phyloP scores from a whole-genome alignment of 441 rosid species.

The Pelargonium australe region DNA sequence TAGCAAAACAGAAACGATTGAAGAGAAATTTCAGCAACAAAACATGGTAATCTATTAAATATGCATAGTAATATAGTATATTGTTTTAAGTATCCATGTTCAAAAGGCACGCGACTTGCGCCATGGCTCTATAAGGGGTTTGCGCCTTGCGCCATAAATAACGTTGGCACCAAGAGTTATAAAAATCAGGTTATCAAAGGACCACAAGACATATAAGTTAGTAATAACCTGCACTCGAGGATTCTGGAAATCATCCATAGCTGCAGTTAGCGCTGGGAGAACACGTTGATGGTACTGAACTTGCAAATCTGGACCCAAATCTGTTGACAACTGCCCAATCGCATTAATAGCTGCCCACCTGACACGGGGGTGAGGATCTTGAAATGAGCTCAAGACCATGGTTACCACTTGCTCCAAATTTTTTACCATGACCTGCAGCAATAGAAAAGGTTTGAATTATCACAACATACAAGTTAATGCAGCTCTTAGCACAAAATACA shows the following conservation, averaged over 20 bases:
- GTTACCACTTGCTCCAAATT: slow-evolving; percentile 68
- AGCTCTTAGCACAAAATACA: not conserved
- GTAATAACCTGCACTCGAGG: slow-evolving; percentile 79
- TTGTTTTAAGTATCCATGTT: too few relatives aligned
- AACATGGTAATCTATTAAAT: not conserved
- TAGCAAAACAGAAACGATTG: too few relatives aligned
- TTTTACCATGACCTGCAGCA: slow-evolving; percentile 64
- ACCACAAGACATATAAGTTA: not conserved
- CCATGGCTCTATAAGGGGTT: too few relatives aligned
- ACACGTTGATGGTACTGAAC: slow-evolving; percentile 72
- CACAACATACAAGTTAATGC: not conserved
- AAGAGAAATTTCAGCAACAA: too few relatives aligned
- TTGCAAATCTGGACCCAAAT: slow-evolving; percentile 95
- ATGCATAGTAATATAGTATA: too few relatives aligned
- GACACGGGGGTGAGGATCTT: slow-evolving; percentile 78
- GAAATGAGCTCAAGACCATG: slow-evolving; percentile 77
- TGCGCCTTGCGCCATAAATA: too few relatives aligned
- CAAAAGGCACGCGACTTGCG: too few relatives aligned
- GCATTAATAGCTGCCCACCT: slow-evolving; percentile 98
- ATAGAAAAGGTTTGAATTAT: slow-evolving; percentile 11
- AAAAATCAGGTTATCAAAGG: not conserved
- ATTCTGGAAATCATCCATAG: slow-evolving; percentile 92
- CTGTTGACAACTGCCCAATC: slow-evolving; percentile 83
- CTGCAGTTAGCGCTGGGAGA: slow-evolving; percentile 70
- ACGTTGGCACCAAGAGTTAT: too few relatives aligned